Evolutionary conservation across 164 flowering plant species (phyloP).

Genomic region (Platanus orientalis): DNA sequence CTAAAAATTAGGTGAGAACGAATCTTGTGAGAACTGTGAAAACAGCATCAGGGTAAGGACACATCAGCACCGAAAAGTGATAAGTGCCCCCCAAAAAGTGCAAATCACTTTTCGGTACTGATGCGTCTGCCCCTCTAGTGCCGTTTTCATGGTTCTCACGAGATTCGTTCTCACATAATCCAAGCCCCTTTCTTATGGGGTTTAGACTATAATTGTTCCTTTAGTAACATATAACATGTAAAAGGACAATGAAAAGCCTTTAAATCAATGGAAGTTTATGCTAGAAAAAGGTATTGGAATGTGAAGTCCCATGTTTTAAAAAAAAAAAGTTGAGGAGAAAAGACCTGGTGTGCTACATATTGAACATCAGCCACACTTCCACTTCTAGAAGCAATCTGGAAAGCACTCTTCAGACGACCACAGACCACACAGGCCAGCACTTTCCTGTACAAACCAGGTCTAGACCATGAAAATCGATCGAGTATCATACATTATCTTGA

Average conservation of each 20-base stretch:
- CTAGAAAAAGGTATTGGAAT: background rate
- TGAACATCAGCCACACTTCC: conserved; percentile 99
- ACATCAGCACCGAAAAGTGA: no score
- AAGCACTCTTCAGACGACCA: conserved; percentile 96
- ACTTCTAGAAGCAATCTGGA: conserved; percentile 93
- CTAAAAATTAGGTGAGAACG: no score
- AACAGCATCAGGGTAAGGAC: no score
- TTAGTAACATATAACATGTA: background rate
- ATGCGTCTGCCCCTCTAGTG: no score
- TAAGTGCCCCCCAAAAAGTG: no score
- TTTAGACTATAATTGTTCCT: no score
- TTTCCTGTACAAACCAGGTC: conserved; percentile 54
- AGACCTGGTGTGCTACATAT: conserved; percentile 98
- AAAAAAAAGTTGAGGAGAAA: conserved; percentile 5
- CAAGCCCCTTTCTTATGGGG: no score
- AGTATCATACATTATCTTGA: background rate
- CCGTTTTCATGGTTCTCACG: no score
- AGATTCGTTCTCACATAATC: no score
- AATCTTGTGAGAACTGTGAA: no score
- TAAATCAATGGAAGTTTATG: conserved; percentile 1
- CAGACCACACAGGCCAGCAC: conserved; percentile 98
- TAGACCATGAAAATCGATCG: background rate
- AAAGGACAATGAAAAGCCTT: background rate
- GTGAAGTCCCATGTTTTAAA: background rate
- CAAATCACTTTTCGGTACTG: no score